Conservation (phyloP, 2,329 filamentous ascomycete genomes). For the Fusarium napiforme region DNA sequence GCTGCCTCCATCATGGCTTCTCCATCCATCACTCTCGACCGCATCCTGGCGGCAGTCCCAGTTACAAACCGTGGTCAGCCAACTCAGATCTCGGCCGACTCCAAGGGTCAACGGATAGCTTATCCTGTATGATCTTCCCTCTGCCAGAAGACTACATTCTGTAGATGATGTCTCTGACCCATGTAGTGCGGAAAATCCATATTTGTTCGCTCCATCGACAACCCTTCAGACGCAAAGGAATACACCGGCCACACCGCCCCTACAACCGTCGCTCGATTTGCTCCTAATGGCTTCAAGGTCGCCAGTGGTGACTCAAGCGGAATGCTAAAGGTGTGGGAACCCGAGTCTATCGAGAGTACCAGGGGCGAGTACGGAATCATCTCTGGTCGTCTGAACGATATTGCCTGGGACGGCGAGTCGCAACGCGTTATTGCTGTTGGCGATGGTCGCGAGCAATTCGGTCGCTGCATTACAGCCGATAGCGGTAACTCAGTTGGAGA, state of each 20-base stretch:
- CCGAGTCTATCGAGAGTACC: conserved; percentile 83
- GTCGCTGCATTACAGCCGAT: conserved; percentile 93
- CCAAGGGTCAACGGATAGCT: conserved; percentile 89
- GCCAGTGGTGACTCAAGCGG: conserved; percentile 91
- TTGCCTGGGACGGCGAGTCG: conserved; percentile 97
- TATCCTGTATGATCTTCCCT: conserved; percentile 77
- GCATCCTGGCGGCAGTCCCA: conserved; percentile 87
- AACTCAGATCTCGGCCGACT: conserved; percentile 86
- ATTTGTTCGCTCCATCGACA: conserved; percentile 93
- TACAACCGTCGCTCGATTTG: conserved; percentile 93
- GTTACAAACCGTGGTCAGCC: conserved; percentile 86
- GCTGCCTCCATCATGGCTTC: conserved; percentile 46
- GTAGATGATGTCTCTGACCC: conserved; percentile 19
- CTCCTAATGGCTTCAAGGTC: conserved; percentile 93
- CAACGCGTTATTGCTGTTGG: conserved; percentile 97
- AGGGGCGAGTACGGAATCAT: conserved; percentile 97
- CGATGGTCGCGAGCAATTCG: conserved; percentile 92
- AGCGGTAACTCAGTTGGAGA: conserved; percentile 97
- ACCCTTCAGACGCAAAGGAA: conserved; percentile 84
- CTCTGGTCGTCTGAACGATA: conserved; percentile 92
- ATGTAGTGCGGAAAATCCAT: conserved; percentile 91
- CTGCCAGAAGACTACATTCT: not conserved
- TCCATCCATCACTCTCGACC: conserved; percentile 66
- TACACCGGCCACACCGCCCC: conserved; percentile 91
- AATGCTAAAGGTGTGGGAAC: conserved; percentile 91